A percentile compares a stretch with the other conserved stretches of the same genome.
Evolutionary conservation across 1,284 basidiomycete genomes (phyloP).

Genomic region (Microbotryomycetes sp.): DNA sequence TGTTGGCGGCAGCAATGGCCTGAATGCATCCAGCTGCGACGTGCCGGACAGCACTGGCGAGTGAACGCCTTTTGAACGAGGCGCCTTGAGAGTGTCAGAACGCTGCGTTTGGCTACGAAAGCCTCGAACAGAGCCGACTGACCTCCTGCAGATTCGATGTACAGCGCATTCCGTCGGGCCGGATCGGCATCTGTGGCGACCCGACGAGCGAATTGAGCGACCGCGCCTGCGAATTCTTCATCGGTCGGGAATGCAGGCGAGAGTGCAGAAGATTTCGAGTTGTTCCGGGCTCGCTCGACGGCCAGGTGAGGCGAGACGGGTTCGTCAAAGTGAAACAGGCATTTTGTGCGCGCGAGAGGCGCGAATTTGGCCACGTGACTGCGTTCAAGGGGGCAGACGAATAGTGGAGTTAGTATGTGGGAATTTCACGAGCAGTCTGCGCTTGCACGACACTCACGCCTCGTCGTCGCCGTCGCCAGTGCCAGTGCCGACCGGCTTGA

Average conservation of each 20-base stretch:
- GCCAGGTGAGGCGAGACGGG: constrained; percentile 93
- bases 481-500: constrained; percentile 89
- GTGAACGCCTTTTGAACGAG: constrained; percentile 63
- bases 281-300: constrained; percentile 53
- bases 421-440: neutral
- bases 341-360: constrained; percentile 53
- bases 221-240: constrained; percentile 58
- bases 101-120: neutral
- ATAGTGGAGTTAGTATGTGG: neutral
- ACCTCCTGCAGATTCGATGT: constrained; percentile 62
- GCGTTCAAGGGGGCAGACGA: neutral
- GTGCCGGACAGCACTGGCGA: constrained; percentile 80
- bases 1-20: constrained; percentile 77
- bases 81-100: neutral
- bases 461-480: constrained; percentile 63
- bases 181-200: constrained; percentile 44
- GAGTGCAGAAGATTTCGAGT: constrained; percentile 38
- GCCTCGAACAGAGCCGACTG: neutral
- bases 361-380: constrained; percentile 66
- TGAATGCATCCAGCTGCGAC: constrained; percentile 75
- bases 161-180: constrained; percentile 50
- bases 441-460: constrained; percentile 49
- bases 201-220: constrained; percentile 56
- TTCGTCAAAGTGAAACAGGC: constrained; percentile 75
- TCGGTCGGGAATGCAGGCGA: constrained; percentile 48